Base-by-base conservation (phyloP, 1,284 basidiomycete species). In the Leccinum pallidistipes region DNA sequence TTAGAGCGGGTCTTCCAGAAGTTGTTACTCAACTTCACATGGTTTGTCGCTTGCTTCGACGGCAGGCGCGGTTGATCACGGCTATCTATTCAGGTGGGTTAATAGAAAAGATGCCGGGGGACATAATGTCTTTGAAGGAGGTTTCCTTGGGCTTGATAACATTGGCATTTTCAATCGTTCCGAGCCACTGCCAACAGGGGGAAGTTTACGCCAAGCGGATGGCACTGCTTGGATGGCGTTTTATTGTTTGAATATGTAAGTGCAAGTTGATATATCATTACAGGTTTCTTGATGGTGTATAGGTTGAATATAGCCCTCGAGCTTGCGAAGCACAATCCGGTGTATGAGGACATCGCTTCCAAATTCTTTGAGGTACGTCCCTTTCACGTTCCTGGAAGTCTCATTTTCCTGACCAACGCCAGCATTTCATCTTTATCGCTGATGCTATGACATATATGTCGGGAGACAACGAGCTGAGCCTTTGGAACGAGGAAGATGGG, bases 221-320 rank as follows among this genome's bases (percentile, higher is more conserved):
- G 97, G 96, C 16, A 98, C 97, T 5, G 94, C 95, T 0, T 98
- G 97, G 97, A 99, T 99, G 97, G 96, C 94, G 31, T 98, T 98
- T 81, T 99, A 97, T 76, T 94, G 90, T 68, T 79, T 98, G 63
- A 97, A 97, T 72, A 98, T 98, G 95, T 91, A 65, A 70, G 84
- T 66, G 31, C 50, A 34, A 11, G 36, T 9, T 43, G 55, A 58
- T 27, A 14, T 55, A 50, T n/a, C 38, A 40, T 52, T 56, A 34
- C 11, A 21, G 40, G 9, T 58, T 60, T 52, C 21, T 55, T 61
- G 58, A 64, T 34, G 9, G 52, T 49, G 50, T 36, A 21, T 31
- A 94, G 92, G 92, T 79, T 99, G 74, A 97, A 92, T 76, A 98
- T 99, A 76, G 95, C 97, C 1, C 85, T 99, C 55, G 97, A 99